Evolutionary conservation across 176 grass and related monocot genomes (phyloP).

Genomic region (Eragrostis curvula): DNA sequence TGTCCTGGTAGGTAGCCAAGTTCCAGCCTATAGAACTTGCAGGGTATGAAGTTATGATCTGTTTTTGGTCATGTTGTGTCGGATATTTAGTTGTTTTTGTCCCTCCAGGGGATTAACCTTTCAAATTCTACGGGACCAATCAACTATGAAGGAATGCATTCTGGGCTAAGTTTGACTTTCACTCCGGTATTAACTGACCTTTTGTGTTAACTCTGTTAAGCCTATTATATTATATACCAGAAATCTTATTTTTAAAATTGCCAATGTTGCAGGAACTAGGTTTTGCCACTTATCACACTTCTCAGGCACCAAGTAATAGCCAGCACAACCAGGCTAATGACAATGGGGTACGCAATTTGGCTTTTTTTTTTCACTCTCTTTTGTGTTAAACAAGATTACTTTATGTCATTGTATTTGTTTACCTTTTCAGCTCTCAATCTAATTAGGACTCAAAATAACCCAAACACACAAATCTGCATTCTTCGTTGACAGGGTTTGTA

Average conservation of each 20-base stretch:
- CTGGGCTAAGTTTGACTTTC: conserved; percentile 38
- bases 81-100: conserved; percentile 11
- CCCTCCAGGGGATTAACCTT: conserved; percentile 48
- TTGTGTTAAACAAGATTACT: neutral
- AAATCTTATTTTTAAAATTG: neutral
- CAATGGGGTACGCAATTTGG: neutral
- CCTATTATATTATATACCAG: neutral
- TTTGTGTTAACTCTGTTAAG: neutral
- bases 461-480: conserved; percentile 1
- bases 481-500: conserved; percentile 27
- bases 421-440: neutral
- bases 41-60: conserved; percentile 43
- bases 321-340: conserved; percentile 25
- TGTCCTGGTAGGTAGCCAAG: conserved; percentile 36
- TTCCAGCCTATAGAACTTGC: conserved; percentile 44
- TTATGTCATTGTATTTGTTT: conserved; percentile 11
- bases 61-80: conserved; percentile 8
- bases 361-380: neutral
- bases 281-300: conserved; percentile 37
- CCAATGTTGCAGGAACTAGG: conserved; percentile 28
- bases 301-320: conserved; percentile 10
- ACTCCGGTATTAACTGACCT: conserved; percentile 42
- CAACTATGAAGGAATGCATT: conserved; percentile 56
- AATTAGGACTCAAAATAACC: neutral
- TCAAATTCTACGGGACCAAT: conserved; percentile 53